Base-by-base conservation (phyloP, 306 rosid species). In the Malus asiatica region DNA sequence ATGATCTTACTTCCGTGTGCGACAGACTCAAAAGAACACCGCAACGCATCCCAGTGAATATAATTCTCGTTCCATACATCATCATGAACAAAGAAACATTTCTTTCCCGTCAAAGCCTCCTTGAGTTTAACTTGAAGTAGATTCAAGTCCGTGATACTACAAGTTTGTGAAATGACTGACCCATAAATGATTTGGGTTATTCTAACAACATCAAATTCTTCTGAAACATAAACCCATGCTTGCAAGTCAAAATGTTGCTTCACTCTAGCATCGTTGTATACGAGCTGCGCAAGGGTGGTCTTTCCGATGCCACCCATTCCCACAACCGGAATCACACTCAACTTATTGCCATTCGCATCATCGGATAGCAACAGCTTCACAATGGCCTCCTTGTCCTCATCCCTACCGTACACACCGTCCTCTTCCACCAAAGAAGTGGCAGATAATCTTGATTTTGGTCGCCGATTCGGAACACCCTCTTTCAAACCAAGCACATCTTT, bases 1-100 rank as follows among this genome's bases (percentile, higher is more conserved):
- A 73, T 40, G 22, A 73, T n/a, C 68, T 60, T 73, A 42, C 68
- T 73, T n/a, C 77, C 77, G 9, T 33, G 23, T 1, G 16, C 69
- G 3, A 18, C 64, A 22, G 46, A 48, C 30, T 29, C 60, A 52
- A 71, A 29, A 29, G 40, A 12, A 5, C 60, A 3, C n/a, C 18
- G 27, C 3, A 71, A 51, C 10, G 22, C 9, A 51, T 71, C 64
- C 64, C 75, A 71, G 7, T 13, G 38, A 6, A 11, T 42, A 30
- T 71, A 71, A 16, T 71, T 30, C 45, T 52, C 38, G 11, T 71
- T 16, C 75, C 75, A 71, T 1, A 71, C 75, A 52, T 48, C 75
- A 19, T 48, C 74, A 3, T 11, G 53, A 35, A 73, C 76, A 64
- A 64, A 32, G 22, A 64, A 19, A 35, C 12, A 30, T n/a, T 64